Evolutionary conservation across 1,284 basidiomycete species (phyloP).

Genomic region (Exobasidium cylindrosporum): DNA sequence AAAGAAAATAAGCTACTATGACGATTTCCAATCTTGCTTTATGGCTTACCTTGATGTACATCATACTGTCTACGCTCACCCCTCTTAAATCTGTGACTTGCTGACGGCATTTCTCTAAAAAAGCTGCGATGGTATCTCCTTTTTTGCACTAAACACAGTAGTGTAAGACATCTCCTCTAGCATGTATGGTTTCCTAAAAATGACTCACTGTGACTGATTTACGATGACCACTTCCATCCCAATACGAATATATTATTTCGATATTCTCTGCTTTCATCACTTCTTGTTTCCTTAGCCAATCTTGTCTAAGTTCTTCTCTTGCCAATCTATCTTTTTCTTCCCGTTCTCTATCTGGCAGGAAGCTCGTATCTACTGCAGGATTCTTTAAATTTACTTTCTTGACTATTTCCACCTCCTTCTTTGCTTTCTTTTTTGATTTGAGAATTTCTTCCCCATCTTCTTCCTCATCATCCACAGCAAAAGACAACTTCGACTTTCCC

Average conservation of each 20-base stretch:
- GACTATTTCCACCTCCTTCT: conserved; percentile 26
- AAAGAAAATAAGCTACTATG: background rate
- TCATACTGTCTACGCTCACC: conserved; percentile 88
- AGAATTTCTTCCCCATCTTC: conserved; percentile 19
- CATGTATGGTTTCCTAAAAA: conserved; percentile 14
- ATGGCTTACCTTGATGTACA: conserved; percentile 84
- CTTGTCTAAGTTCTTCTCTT: conserved; percentile 79
- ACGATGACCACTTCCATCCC: conserved; percentile 96
- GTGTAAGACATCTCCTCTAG: background rate
- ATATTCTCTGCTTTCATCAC: conserved; percentile 82
- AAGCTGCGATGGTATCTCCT: conserved; percentile 83
- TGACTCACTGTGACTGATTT: conserved; percentile 77
- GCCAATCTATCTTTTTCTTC: conserved; percentile 85
- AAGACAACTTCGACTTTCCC: conserved; percentile 79
- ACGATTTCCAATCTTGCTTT: conserved; percentile 23
- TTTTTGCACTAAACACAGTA: conserved; percentile 78
- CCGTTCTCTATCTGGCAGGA: conserved; percentile 91
- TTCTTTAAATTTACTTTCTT: conserved; percentile 67
- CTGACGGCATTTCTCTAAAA: conserved; percentile 86
- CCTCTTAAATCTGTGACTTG: conserved; percentile 88
- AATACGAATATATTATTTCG: conserved; percentile 90
- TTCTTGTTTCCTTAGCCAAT: conserved; percentile 88
- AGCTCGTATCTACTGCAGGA: conserved; percentile 93
- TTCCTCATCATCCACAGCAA: conserved; percentile 60
- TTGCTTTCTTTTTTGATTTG: conserved; percentile 34